A percentile compares a stretch with the other conserved stretches of the same genome.
phyloP scores from a whole-genome alignment of 2,329 filamentous ascomycete genomes.

The Thielaviopsis ethacetica region DNA sequence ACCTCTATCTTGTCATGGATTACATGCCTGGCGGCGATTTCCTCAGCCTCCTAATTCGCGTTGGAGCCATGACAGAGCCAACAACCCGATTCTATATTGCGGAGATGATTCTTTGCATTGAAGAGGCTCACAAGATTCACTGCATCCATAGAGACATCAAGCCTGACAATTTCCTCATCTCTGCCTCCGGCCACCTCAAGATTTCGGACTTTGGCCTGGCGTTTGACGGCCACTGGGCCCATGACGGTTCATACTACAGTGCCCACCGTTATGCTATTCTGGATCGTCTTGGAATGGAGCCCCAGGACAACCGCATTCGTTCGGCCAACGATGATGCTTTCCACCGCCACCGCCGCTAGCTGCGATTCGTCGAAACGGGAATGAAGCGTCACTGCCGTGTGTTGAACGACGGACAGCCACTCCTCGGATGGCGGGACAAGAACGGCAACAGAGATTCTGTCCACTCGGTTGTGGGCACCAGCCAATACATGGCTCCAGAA shows the following conservation, averaged over 20 bases:
- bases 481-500: constrained; percentile 97
- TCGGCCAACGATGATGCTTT: constrained; percentile 3
- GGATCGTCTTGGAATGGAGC: constrained; percentile 54
- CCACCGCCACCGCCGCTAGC: constrained; percentile 8
- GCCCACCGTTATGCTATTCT: constrained; percentile 67
- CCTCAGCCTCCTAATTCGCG: constrained; percentile 66
- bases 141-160: constrained; percentile 97
- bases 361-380: constrained; percentile 23
- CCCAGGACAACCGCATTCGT: constrained; percentile 44
- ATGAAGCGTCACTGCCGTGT: constrained; percentile 15
- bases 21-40: constrained; percentile 98
- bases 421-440: constrained; percentile 55
- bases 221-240: constrained; percentile 89
- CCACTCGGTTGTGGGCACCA: constrained; percentile 80
- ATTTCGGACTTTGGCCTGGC: constrained; percentile 94
- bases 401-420: constrained; percentile 15
- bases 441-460: constrained; percentile 57
- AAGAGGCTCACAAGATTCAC: constrained; percentile 72
- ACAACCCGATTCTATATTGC: constrained; percentile 77
- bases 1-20: constrained; percentile 90
- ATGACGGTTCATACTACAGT: constrained; percentile 75
- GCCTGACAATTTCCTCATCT: constrained; percentile 91
- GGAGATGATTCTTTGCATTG: constrained; percentile 90
- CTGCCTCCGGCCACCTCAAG: constrained; percentile 74
- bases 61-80: constrained; percentile 65